phyloP scores from a whole-genome alignment of 371 early-diverging fungal species.

The Rhizopus sp. region DNA sequence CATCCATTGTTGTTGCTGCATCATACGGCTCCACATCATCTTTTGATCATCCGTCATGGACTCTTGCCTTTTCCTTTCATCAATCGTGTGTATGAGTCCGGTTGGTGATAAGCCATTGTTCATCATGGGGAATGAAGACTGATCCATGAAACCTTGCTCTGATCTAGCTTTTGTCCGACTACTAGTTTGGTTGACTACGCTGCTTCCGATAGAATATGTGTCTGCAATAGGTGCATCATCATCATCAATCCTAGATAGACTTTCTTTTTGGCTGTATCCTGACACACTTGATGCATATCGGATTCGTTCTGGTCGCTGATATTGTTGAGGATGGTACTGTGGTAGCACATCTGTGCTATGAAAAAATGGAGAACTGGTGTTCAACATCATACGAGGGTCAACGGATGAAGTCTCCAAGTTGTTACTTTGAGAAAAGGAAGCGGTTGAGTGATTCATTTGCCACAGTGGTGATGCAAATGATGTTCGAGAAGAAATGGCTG shows the following conservation, averaged over 20 bases:
- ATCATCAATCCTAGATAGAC: conserved; percentile 17
- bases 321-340: not conserved
- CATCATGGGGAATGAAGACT: conserved; percentile 8
- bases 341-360: conserved; percentile 9
- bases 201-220: conserved; percentile 30
- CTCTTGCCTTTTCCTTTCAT: conserved; percentile 38
- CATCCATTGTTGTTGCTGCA: conserved; percentile 40
- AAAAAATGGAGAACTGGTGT: conserved; percentile 2
- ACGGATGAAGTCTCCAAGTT: conserved; percentile 30
- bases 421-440: conserved; percentile 5
- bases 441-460: conserved; percentile 18
- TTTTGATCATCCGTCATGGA: conserved; percentile 25
- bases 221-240: conserved; percentile 26
- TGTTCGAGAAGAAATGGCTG: not conserved
- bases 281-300: conserved; percentile 8
- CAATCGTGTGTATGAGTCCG: conserved; percentile 40
- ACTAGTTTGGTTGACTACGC: conserved; percentile 21
- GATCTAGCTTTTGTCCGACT: conserved; percentile 4
- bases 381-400: conserved; percentile 23
- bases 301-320: not conserved
- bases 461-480: conserved; percentile 7
- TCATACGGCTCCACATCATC: conserved; percentile 27
- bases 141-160: conserved; percentile 10
- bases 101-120: conserved; percentile 21
- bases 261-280: conserved; percentile 8